A percentile compares a stretch with the other conserved stretches of the same genome.
These are phyloP conservation scores for Fraxinus cuspidata DNA, from an alignment of 257 asterid species.

Conservation along the genomic window DNA sequence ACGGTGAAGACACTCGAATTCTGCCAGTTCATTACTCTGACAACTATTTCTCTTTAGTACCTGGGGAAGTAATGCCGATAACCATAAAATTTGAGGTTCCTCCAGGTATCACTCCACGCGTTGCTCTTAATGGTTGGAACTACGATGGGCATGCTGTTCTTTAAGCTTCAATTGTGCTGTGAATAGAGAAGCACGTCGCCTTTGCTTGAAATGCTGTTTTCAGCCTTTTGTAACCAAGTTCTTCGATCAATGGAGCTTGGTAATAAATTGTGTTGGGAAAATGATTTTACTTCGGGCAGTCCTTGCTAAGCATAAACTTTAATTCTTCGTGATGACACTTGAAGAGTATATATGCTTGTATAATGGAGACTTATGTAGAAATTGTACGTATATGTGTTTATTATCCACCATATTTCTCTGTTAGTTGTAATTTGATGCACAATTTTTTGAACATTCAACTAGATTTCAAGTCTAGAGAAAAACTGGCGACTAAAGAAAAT, in stretches of 20 bases:
- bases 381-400: not conserved
- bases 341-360: not conserved
- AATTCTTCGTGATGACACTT: not conserved
- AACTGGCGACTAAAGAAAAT: not conserved
- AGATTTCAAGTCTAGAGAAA: conserved; percentile 1
- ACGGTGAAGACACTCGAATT: conserved; percentile 66
- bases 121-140: conserved; percentile 74
- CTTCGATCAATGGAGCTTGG: not conserved
- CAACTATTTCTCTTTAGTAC: conserved; percentile 91
- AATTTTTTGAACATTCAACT: not conserved
- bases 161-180: conserved; percentile 24
- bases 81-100: conserved; percentile 76
- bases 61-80: conserved; percentile 74
- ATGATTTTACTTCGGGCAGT: not conserved
- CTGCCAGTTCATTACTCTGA: conserved; percentile 93
- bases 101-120: conserved; percentile 54
- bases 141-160: conserved; percentile 40
- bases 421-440: not conserved
- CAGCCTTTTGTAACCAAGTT: not conserved
- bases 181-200: not conserved
- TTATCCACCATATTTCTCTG: not conserved
- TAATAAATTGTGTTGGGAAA: not conserved
- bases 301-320: not conserved
- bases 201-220: conserved; percentile 12
- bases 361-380: not conserved